Base-by-base conservation (phyloP, 495 filamentous ascomycete species). In the Pyrenula aspistea region DNA sequence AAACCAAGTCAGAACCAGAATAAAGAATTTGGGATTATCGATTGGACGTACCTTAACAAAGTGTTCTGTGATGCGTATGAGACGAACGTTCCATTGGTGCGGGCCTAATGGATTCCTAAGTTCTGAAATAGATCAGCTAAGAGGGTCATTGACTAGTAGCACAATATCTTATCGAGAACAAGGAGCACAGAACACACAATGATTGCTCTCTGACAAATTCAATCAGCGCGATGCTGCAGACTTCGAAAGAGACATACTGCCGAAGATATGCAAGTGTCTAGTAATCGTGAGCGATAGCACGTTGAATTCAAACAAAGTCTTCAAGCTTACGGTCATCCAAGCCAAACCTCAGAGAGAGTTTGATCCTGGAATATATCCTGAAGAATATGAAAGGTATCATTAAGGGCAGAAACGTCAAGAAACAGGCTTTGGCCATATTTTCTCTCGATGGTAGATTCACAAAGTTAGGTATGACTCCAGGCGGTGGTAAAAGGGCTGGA, bases 391-490 rank as follows among this genome's bases (percentile, higher is more conserved):
- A 54, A 15, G 51, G 21, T 12, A 57, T 49, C 56, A 62, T 64
- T 1, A 64, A 20, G 11, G 55, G 24, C 20, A 64, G 22, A 57
- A 57, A 62, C 20, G 49, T 36, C 23, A 31, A 42, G 10, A 48
- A 24, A 12, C 56, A 48, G 51, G 49, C 25, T 24, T 36, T 54
- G 4, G 53, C 21, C 24, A 57, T 23, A 22, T 57, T 54, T 1
- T 57, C 60, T 48, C 49, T 54, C 19, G 60, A 60, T 21, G 56
- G 24, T 24, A 60, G 61, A 53, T 64, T 60, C 19, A 60, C 54
- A 23, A 60, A 64, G 22, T 63, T 62, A 10, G 62, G 55, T 51
- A 48, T 57, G 52, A 63, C 36, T 21, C 62, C 62, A 22, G 57
- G 49, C 53, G 59, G 59, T 24, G 57, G 57, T 24, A 52, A 15